phyloP scores from a whole-genome alignment of 2,329 filamentous ascomycete species.

The Aspergillus tamarii region DNA sequence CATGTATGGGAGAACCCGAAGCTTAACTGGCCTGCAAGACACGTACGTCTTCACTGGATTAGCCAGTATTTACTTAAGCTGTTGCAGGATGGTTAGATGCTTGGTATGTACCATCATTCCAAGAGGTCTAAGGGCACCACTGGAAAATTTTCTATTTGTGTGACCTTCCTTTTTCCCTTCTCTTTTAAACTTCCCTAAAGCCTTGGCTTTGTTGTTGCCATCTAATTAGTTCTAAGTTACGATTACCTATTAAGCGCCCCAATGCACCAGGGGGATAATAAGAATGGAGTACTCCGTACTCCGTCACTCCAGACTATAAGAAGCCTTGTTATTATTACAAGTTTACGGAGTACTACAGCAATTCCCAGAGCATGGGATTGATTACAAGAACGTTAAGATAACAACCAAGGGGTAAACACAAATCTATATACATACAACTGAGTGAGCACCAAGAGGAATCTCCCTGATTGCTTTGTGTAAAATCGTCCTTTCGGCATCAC shows the following conservation, averaged over 20 bases:
- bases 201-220: background rate
- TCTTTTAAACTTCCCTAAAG: background rate
- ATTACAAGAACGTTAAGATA: background rate
- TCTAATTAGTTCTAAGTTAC: background rate
- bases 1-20: conserved; percentile 12
- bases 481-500: background rate
- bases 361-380: background rate
- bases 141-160: background rate
- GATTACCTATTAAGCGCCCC: background rate
- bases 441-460: background rate
- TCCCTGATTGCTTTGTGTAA: background rate
- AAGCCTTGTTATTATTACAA: background rate
- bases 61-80: background rate
- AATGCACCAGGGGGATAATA: background rate
- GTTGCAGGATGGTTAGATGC: background rate
- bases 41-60: conserved; percentile 8
- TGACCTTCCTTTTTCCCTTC: background rate
- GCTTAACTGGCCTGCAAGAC: conserved; percentile 16
- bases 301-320: background rate
- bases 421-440: background rate
- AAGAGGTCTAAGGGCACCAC: background rate
- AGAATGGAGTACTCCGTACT: background rate
- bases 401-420: background rate
- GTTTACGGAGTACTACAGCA: too few species aligned
- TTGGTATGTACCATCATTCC: background rate